phyloP scores from a whole-genome alignment of 2,329 filamentous ascomycete species.

The Botrytis aclada region DNA sequence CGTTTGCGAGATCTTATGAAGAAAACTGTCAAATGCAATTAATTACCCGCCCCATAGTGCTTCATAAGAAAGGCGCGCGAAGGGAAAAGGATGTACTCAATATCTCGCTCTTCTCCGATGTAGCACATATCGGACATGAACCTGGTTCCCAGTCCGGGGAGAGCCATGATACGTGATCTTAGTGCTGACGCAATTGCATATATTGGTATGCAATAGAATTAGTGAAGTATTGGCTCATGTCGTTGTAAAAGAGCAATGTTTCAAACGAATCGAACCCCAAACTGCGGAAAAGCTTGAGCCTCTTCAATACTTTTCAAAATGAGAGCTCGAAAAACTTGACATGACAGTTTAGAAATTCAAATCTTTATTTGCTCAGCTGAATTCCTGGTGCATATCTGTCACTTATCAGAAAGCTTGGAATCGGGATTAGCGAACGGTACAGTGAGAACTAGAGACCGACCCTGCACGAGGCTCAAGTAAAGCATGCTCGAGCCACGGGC shows the following conservation, averaged over 20 bases:
- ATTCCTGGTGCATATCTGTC: not conserved
- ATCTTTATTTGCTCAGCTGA: not conserved
- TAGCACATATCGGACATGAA: too few species aligned
- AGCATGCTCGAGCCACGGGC: not conserved
- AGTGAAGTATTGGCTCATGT: not conserved
- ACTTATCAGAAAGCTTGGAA: not conserved
- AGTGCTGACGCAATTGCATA: not conserved
- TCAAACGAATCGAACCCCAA: not conserved
- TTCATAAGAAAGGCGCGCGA: not conserved
- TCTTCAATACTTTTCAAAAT: too few species aligned
- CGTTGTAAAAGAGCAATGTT: not conserved
- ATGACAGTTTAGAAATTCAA: not conserved
- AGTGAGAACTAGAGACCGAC: not conserved
- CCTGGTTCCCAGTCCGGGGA: not conserved
- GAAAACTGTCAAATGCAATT: not conserved
- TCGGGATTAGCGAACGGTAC: not conserved
- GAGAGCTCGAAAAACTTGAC: not conserved
- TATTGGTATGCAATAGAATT: rapidly evolving
- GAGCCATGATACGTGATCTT: not conserved
- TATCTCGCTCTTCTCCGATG: not conserved
- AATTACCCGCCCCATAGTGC: too few species aligned
- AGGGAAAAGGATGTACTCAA: not conserved
- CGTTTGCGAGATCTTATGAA: not conserved
- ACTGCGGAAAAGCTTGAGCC: not conserved
- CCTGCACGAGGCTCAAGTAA: not conserved